Base-by-base conservation (phyloP, 1,284 basidiomycete genomes). In the Leccinum variabile region DNA sequence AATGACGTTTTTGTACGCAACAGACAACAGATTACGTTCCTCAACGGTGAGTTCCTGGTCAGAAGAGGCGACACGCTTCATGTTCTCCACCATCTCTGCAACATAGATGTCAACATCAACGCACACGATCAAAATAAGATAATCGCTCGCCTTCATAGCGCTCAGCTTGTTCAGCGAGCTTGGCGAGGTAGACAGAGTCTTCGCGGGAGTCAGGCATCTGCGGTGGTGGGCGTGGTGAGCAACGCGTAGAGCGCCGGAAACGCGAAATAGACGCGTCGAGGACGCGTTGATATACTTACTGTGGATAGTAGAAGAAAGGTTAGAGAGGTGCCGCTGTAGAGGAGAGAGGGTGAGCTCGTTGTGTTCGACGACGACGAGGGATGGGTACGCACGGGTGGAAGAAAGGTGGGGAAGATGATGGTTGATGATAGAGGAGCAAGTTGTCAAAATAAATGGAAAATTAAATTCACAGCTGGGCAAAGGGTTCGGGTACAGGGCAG, bases 1-100 rank as follows among this genome's bases (percentile, higher is more conserved):
- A 73, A 98, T 98, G 69, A 99, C 96, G 82, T 99, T 99, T 94
- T 99, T 99, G 89, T 99, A 99, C 33, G 97, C 97, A 69, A 99
- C 97, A 32, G 96, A 98, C 64, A 99, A 89, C 63, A 99, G 89
- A 80, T 98, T 99, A 69, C 97, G 95, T 84, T 99, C 97, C 84
- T 99, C 97, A 60, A 99, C 97, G 69, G 97, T 98, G 76, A 99
- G 92, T 78, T 99, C 95, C 80, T 96, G 92, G 84, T 96, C 94
- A 64, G 94, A 94, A 35, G 95, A 97, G 66, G 95, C 95, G 70
- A 98, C 95, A 67, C 89, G 88, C 89, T 97, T 97, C 95, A 98
- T 98, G 87, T 97, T 97, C 83, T 95, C 92, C 71, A 98, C 95
- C 95, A 97, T 97, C 80, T 97, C 94, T 95, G 79, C 41, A 61